These are phyloP conservation scores for Rhizopus sp. DNA, from an alignment of 371 early-diverging fungal genomes.

Conservation along the genomic window DNA sequence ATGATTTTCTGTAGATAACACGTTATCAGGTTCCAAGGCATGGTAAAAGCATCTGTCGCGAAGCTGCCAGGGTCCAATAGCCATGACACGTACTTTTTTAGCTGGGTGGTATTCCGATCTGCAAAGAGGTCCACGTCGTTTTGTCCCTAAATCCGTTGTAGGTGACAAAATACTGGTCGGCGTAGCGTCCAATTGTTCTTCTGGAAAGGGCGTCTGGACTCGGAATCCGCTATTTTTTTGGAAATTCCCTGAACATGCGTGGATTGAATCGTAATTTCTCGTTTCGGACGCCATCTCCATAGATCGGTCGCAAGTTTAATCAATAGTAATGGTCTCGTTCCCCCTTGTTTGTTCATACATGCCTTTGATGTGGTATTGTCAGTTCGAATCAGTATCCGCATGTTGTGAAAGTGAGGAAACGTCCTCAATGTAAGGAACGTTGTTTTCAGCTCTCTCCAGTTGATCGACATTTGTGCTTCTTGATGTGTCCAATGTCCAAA, in stretches of 20 bases:
- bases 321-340: not conserved
- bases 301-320: slow-evolving; percentile 8
- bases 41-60: too few relatives aligned
- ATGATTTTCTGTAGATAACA: slow-evolving; percentile 1
- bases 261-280: slow-evolving; percentile 2
- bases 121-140: slow-evolving; percentile 28
- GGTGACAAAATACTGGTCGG: slow-evolving; percentile 1
- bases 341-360: slow-evolving; percentile 16
- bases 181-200: slow-evolving; percentile 20
- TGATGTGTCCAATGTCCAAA: slow-evolving; percentile 8
- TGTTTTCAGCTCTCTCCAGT: slow-evolving; percentile 27
- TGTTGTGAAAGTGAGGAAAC: slow-evolving; percentile 4
- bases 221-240: slow-evolving; percentile 17
- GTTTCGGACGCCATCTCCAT: slow-evolving; percentile 9
- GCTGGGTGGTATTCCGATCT: slow-evolving; percentile 13
- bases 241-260: slow-evolving; percentile 1
- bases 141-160: slow-evolving; percentile 15
- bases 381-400: not conserved
- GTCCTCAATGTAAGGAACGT: slow-evolving; percentile 6
- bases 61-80: slow-evolving; percentile 10
- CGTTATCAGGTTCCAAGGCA: slow-evolving; percentile 12
- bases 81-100: slow-evolving; percentile 25
- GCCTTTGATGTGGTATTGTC: slow-evolving; percentile 7
- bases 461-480: slow-evolving; percentile 22
- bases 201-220: slow-evolving; percentile 8